Evolutionary conservation across 1,284 basidiomycete species (phyloP), one percentile per base, ranked within the genome.

Genomic region (Moesziomyces aphidis): DNA sequence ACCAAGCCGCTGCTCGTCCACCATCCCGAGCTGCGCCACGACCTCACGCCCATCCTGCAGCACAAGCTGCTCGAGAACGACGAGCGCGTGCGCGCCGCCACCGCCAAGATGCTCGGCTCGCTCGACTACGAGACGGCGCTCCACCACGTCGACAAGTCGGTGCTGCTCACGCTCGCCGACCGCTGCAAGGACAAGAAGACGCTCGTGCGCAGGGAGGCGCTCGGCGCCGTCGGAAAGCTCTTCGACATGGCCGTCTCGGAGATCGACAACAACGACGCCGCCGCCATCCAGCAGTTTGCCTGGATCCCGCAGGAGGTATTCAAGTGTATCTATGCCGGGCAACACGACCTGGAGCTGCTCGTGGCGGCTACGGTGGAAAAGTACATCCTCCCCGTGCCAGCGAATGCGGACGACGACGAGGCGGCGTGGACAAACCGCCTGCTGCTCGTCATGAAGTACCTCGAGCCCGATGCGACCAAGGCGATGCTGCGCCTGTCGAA

Each of bases 111-210:
- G 8, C 92, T 95, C 73, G 90, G 90, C 1, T 89, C 91, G 61
- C 86, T 98, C 28, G 95, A 97, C 83, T 97, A 95, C 81, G 95
- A 98, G 85, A 92, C 91, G 0, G 91, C 91, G 0, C 83, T 95
- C 44, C 94, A 97, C 80, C 90, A 94, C 79, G 90, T 97, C 28
- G 89, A 90, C 15, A 87, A 88, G 60, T 81, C 84, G 0, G 89
- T 91, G 51, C 86, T 98, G 44, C 87, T 88, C 21, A 87, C 86
- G 6, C 86, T 98, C 0, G 91, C 89, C 3, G 91, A 88, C 24
- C 89, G 97, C 39, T 90, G 91, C 13, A 86, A 90, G 68, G 97
- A 99, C 85, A 94, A 92, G 85, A 97, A 94, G 90, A 87, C 89
- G 7, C 74, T 86, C n/a, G 95, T 99, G 1, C 90, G 94, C n/a